Base-by-base conservation (phyloP, 768 basidiomycete species). In the Mycena epipterygia region DNA sequence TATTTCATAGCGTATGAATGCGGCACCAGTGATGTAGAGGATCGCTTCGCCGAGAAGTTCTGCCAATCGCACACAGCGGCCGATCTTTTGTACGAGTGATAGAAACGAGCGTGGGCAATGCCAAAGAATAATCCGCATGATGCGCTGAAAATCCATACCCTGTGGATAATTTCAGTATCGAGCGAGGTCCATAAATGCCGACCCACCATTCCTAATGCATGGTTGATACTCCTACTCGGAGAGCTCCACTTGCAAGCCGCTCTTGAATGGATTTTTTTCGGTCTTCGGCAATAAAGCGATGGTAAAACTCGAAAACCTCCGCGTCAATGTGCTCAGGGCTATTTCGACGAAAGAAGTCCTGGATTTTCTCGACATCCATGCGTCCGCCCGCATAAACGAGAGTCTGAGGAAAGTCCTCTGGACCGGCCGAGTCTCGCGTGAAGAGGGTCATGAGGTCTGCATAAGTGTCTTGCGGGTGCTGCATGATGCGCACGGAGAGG, bases 391-490 rank as follows among this genome's bases (percentile, higher is more conserved):
- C 65, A 52, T 67, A 67, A 4, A 67, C 25, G 5, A 67, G 39
- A 4, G 30, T 67, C 21, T 67, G 65, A 3, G 37, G 30, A 27
- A 67, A 67, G 33, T 64, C 63, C 39, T 55, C 27, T 1, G 63
- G 37, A 9, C 33, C 48, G 0, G 14, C 3, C 14, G 25, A 32
- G n/a, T 62, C 48, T 9, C 23, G 29, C 14, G 56, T 42, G 29
- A 59, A 48, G 17, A 64, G 67, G 14, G 59, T 53, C 9, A 49
- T 44, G 33, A 61, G 39, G 58, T 68, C 67, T n/a, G 67, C 59
- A 57, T 27, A 64, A 13, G 59, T 32, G 35, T 44, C 44, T 27
- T 49, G 42, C 25, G 53, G 39, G 46, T 70, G 68, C 48, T 70
- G 60, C 23, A 70, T 14, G 21, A 64, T 41, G 21, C n/a, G n/a